These are phyloP conservation scores for Nakazawaea wyomingensis DNA, from an alignment of 805 yeast species.

Conservation along the genomic window DNA sequence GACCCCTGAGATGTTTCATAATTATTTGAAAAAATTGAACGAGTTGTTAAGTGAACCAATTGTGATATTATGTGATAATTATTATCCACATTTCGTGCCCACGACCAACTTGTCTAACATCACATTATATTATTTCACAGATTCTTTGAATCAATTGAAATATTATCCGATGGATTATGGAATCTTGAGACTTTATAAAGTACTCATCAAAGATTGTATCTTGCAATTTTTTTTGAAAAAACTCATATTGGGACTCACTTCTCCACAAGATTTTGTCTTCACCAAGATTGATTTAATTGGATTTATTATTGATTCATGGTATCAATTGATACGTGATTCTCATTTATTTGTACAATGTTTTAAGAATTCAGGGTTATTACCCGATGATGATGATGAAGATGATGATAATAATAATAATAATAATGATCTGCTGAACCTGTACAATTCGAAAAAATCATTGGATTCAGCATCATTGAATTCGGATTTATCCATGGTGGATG, in stretches of 20 bases:
- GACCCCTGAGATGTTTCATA: slow-evolving; percentile 22
- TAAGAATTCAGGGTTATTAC: slow-evolving; percentile 18
- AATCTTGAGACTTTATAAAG: slow-evolving; percentile 27
- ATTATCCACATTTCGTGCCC: slow-evolving; percentile 32
- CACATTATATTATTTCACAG: slow-evolving; percentile 25
- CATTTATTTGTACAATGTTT: slow-evolving; percentile 18
- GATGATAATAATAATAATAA: too few relatives aligned
- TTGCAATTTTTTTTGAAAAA: slow-evolving; percentile 16
- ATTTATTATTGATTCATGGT: slow-evolving; percentile 19
- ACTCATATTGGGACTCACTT: slow-evolving; percentile 7
- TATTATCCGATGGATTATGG: slow-evolving; percentile 30
- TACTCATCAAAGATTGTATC: slow-evolving; percentile 19
- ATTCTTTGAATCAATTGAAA: slow-evolving; percentile 14
- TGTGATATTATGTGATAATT: slow-evolving; percentile 27
- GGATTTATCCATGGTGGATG: too few relatives aligned
- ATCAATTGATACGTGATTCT: background rate
- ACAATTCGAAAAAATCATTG: too few relatives aligned
- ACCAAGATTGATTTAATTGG: slow-evolving; percentile 21
- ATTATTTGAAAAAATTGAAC: slow-evolving; percentile 20
- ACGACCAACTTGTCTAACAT: slow-evolving; percentile 23
- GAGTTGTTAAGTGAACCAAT: slow-evolving; percentile 17
- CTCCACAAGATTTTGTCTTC: slow-evolving; percentile 11
- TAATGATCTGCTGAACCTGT: too few relatives aligned
- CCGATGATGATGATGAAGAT: slow-evolving; percentile 8
- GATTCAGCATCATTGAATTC: too few relatives aligned